phyloP scores from a whole-genome alignment of 768 basidiomycete genomes.

The Pleurotus cornucopiae region DNA sequence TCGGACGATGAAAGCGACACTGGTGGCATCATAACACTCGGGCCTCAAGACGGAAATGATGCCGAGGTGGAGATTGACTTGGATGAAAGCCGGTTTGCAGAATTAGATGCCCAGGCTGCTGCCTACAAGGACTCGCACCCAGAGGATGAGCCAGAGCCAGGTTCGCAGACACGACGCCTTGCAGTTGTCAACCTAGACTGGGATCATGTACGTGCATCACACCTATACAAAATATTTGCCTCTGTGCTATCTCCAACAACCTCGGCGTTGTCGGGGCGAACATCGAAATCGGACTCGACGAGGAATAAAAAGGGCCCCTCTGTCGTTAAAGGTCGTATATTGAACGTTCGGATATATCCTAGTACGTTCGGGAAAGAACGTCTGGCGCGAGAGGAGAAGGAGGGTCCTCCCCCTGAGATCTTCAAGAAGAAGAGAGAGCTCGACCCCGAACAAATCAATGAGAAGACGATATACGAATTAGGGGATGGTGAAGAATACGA shows the following conservation, averaged over 20 bases:
- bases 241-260: slow-evolving; percentile 72
- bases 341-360: slow-evolving; percentile 84
- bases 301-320: slow-evolving; percentile 16
- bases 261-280: slow-evolving; percentile 27
- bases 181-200: slow-evolving; percentile 97
- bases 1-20: slow-evolving; percentile 42
- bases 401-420: slow-evolving; percentile 85
- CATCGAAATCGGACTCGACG: slow-evolving; percentile 13
- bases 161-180: slow-evolving; percentile 59
- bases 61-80: slow-evolving; percentile 66
- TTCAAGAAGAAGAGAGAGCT: slow-evolving; percentile 54
- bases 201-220: slow-evolving; percentile 89
- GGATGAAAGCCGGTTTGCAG: slow-evolving; percentile 70
- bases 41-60: slow-evolving; percentile 36
- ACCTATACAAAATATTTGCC: slow-evolving; percentile 89
- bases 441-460: slow-evolving; percentile 57
- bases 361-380: slow-evolving; percentile 89
- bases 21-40: slow-evolving; percentile 46
- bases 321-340: slow-evolving; percentile 59
- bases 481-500: slow-evolving; percentile 68
- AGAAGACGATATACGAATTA: slow-evolving; percentile 59
- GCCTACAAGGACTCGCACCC: slow-evolving; percentile 50
- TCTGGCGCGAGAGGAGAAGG: slow-evolving; percentile 80
- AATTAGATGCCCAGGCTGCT: slow-evolving; percentile 71
- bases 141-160: slow-evolving; percentile 28